These are phyloP conservation scores for Tylopilus sp. DNA, from an alignment of 1,284 basidiomycete species.

Conservation along the genomic window DNA sequence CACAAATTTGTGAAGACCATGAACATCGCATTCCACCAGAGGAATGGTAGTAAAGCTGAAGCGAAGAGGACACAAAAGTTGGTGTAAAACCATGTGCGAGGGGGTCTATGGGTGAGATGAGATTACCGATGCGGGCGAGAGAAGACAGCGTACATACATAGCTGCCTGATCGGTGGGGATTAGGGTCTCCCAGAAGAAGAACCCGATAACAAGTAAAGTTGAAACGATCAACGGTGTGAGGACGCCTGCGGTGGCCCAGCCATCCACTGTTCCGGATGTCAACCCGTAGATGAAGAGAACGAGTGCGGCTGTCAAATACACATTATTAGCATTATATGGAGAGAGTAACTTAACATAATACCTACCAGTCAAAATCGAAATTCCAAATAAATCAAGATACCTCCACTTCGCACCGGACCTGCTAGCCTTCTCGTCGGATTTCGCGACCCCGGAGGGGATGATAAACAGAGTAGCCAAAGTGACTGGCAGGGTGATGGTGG, in stretches of 20 bases:
- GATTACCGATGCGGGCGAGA: background rate
- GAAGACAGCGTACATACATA: conserved; percentile 41
- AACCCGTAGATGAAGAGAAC: conserved; percentile 55
- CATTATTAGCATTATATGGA: conserved; percentile 13
- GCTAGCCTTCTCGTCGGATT: background rate
- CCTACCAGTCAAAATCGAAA: conserved; percentile 44
- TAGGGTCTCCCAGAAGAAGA: conserved; percentile 53
- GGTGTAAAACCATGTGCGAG: conserved; percentile 49
- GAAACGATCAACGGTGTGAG: conserved; percentile 50
- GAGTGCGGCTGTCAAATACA: conserved; percentile 36
- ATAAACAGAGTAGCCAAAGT: conserved; percentile 45
- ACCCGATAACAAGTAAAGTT: conserved; percentile 42
- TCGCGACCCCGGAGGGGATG: conserved; percentile 32
- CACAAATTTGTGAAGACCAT: conserved; percentile 46
- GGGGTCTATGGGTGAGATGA: conserved; percentile 43
- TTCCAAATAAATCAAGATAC: conserved; percentile 45
- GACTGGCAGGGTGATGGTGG: conserved; percentile 50
- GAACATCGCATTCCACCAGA: conserved; percentile 50
- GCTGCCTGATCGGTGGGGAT: conserved; percentile 46
- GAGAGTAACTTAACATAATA: background rate
- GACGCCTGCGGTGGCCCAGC: conserved; percentile 50
- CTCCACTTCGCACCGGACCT: conserved; percentile 27
- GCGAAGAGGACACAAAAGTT: conserved; percentile 54
- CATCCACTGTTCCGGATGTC: conserved; percentile 47
- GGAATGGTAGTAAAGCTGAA: conserved; percentile 49